phyloP scores from a whole-genome alignment of 2,329 filamentous ascomycete species.

The Acephala macrosclerotiorum region DNA sequence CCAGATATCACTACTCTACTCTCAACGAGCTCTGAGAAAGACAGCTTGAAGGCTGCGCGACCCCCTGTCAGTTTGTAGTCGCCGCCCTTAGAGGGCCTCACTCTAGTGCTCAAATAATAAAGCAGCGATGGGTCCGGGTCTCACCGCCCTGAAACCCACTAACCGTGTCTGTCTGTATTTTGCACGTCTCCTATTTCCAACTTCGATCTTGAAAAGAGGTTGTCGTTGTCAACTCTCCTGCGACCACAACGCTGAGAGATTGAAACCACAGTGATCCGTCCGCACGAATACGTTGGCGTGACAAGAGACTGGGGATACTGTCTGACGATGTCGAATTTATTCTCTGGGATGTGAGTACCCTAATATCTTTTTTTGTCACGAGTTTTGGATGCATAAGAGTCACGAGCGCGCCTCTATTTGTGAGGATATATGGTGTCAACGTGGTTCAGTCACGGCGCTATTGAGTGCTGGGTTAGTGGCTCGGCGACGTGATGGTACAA shows the following conservation, averaged over 20 bases:
- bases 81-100: not conserved
- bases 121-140: not conserved
- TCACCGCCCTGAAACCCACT: conserved; percentile 1
- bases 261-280: not conserved
- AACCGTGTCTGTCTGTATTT: not conserved
- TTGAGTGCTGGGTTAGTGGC: conserved; percentile 13
- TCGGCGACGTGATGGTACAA: conserved; percentile 7
- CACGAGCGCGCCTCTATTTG: not conserved
- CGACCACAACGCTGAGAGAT: not conserved
- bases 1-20: not conserved
- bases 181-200: conserved; percentile 3
- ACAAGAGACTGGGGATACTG: not conserved
- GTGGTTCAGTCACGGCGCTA: not conserved
- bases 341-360: conserved; percentile 46
- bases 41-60: not conserved
- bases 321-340: conserved; percentile 44
- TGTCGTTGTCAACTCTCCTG: not conserved
- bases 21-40: not conserved
- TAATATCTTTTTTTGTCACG: not conserved
- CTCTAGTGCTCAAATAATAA: not conserved
- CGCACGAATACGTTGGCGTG: conserved; percentile 1
- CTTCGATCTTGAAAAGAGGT: not conserved
- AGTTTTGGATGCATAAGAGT: conserved; percentile 5
- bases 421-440: not conserved
- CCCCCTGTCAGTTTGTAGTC: not conserved